phyloP scores from a whole-genome alignment of 768 basidiomycete genomes.

The Mrakia hoshinonis region DNA sequence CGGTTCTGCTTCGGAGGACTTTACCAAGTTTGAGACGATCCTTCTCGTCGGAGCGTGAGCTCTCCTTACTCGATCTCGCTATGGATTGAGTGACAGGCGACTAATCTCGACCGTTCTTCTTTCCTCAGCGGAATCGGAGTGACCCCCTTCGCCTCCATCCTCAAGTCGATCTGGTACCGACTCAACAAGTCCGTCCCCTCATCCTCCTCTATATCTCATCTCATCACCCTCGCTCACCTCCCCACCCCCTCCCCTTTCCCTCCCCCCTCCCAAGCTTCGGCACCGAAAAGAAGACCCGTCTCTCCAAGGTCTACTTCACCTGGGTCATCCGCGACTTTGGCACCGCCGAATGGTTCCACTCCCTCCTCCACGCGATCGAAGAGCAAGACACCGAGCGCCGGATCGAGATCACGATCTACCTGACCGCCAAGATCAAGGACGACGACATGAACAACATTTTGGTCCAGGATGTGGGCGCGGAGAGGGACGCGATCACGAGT shows the following conservation, averaged over 20 bases:
- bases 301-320: slow-evolving; percentile 76
- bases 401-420: slow-evolving; percentile 83
- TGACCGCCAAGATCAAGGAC: slow-evolving; percentile 72
- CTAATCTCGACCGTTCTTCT: background rate
- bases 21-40: slow-evolving; percentile 49
- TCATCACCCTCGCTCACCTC: background rate
- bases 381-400: slow-evolving; percentile 76
- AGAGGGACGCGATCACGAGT: slow-evolving; percentile 79
- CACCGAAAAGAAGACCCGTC: slow-evolving; percentile 58
- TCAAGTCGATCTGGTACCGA: slow-evolving; percentile 49
- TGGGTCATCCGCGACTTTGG: slow-evolving; percentile 79
- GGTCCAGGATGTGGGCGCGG: slow-evolving; percentile 82
- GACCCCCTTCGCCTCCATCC: slow-evolving; percentile 80
- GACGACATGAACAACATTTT: slow-evolving; percentile 92
- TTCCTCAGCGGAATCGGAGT: slow-evolving; percentile 84
- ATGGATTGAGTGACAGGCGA: background rate
- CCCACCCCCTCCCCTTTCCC: background rate
- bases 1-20: slow-evolving; percentile 84
- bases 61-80: too few species aligned
- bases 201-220: background rate
- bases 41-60: slow-evolving; percentile 25
- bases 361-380: slow-evolving; percentile 82
- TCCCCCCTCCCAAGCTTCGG: slow-evolving; percentile 47
- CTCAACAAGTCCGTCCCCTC: slow-evolving; percentile 14
- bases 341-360: slow-evolving; percentile 57